Percentiles rank a stretch among this genome's conserved stretches.
Conservation (phyloP, 768 basidiomycete species). For the Collybia nuda region DNA sequence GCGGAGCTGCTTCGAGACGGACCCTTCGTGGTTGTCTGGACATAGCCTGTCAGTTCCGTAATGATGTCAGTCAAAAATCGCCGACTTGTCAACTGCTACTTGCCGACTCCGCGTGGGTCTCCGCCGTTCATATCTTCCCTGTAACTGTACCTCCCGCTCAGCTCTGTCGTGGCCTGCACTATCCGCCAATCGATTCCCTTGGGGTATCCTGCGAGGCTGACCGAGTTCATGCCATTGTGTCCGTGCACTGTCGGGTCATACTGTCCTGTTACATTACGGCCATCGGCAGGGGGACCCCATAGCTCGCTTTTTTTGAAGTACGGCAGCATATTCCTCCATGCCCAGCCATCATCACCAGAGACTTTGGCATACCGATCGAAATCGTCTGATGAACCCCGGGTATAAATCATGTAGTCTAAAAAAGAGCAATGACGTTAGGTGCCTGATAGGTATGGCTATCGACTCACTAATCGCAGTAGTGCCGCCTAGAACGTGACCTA, state of each 20-base stretch:
- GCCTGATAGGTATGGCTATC: not conserved
- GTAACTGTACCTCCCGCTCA: conserved; percentile 20
- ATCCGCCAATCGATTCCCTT: conserved; percentile 24
- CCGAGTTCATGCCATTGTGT: conserved; percentile 22
- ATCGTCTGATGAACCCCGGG: conserved; percentile 4
- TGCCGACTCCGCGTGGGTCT: conserved; percentile 20
- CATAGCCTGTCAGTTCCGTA: conserved; percentile 5
- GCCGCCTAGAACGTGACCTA: conserved; percentile 8
- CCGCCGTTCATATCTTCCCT: conserved; percentile 21
- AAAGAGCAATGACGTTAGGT: not conserved
- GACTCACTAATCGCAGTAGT: conserved; percentile 5
- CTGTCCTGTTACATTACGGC: conserved; percentile 29
- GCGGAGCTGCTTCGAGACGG: conserved; percentile 17
- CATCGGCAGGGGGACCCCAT: conserved; percentile 26
- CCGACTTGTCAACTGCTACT: not conserved
- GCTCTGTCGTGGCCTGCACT: conserved; percentile 29
- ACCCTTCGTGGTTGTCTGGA: conserved; percentile 10
- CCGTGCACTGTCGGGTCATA: conserved; percentile 30
- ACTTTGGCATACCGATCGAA: conserved; percentile 2
- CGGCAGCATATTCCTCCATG: not conserved
- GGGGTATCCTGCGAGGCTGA: conserved; percentile 27
- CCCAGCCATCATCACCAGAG: conserved; percentile 2
- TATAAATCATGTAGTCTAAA: not conserved
- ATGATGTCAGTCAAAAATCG: not conserved
- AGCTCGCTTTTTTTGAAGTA: conserved; percentile 29